phyloP scores from a whole-genome alignment of 2,329 filamentous ascomycete species.

The Trichoderma sp. region DNA sequence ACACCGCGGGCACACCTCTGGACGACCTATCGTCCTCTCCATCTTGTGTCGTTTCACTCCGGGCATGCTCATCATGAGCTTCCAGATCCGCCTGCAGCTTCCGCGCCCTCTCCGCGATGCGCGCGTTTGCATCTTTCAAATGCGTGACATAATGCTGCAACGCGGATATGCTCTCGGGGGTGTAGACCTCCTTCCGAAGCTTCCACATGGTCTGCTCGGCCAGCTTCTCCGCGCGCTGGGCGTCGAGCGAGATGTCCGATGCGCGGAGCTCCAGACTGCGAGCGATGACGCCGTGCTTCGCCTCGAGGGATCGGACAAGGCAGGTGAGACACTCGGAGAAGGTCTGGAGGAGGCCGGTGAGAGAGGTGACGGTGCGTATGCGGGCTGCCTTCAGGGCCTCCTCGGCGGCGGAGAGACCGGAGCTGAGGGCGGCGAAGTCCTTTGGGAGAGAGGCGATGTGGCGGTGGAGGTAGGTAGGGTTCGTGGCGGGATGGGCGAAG shows the following conservation, averaged over 20 bases:
- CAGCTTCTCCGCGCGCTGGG: constrained; percentile 41
- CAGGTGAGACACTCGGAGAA: constrained; percentile 40
- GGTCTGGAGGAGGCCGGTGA: constrained; percentile 39
- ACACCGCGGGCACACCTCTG: constrained; percentile 52
- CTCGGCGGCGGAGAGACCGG: constrained; percentile 31
- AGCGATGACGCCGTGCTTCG: constrained; percentile 53
- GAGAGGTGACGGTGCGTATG: constrained; percentile 35
- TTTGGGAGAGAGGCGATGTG: constrained; percentile 48
- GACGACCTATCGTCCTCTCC: constrained; percentile 47
- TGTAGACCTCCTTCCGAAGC: constrained; percentile 43
- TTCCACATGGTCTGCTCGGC: constrained; percentile 35
- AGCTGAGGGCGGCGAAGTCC: constrained; percentile 38
- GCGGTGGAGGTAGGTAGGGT: constrained; percentile 57
- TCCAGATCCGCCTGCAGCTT: constrained; percentile 43
- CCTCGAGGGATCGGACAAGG: constrained; percentile 51
- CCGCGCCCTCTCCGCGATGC: constrained; percentile 44
- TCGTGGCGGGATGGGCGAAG: constrained; percentile 47
- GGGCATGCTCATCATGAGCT: constrained; percentile 48
- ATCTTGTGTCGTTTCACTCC: constrained; percentile 31
- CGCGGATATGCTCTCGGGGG: constrained; percentile 41
- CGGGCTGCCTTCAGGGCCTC: constrained; percentile 38
- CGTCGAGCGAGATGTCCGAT: constrained; percentile 41
- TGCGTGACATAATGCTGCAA: constrained; percentile 48
- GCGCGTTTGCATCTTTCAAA: constrained; percentile 45
- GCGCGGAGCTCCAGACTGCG: constrained; percentile 52